phyloP scores from a whole-genome alignment of 208 protist species.

The Crithidia thermophila region DNA sequence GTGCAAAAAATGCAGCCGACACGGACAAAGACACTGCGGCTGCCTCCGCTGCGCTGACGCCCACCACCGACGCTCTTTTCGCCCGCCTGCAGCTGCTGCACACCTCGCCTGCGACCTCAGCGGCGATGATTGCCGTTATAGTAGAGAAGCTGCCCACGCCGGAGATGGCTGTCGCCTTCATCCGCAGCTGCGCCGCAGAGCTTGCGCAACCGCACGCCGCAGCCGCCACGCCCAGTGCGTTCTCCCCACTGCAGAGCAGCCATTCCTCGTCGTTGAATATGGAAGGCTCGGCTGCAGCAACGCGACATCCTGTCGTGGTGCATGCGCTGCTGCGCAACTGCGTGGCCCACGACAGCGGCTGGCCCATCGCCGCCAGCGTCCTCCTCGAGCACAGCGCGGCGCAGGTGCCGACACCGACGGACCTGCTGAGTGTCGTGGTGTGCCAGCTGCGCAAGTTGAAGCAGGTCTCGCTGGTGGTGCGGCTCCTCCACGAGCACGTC shows the following conservation, averaged over 20 bases:
- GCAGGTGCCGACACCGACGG: constrained; percentile 46
- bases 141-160: constrained; percentile 65
- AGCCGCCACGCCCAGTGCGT: too few species aligned
- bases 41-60: neutral
- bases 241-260: too few species aligned
- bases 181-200: constrained; percentile 32
- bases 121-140: constrained; percentile 65
- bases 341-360: constrained; percentile 33
- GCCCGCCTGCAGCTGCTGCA: constrained; percentile 47
- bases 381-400: constrained; percentile 44
- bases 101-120: constrained; percentile 39
- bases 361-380: constrained; percentile 43
- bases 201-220: constrained; percentile 16
- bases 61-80: constrained; percentile 8
- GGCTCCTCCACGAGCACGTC: constrained; percentile 70
- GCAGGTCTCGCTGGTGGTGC: constrained; percentile 54
- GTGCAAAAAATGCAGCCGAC: neutral
- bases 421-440: constrained; percentile 59
- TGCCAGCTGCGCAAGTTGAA: constrained; percentile 61
- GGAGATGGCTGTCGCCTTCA: constrained; percentile 41
- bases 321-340: constrained; percentile 70
- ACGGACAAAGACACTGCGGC: neutral
- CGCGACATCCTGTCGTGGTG: constrained; percentile 61
- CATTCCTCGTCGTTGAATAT: neutral
- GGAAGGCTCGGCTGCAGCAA: constrained; percentile 9